Base-by-base conservation (phyloP, 2,329 filamentous ascomycete genomes). In the Penicillium olsonii region DNA sequence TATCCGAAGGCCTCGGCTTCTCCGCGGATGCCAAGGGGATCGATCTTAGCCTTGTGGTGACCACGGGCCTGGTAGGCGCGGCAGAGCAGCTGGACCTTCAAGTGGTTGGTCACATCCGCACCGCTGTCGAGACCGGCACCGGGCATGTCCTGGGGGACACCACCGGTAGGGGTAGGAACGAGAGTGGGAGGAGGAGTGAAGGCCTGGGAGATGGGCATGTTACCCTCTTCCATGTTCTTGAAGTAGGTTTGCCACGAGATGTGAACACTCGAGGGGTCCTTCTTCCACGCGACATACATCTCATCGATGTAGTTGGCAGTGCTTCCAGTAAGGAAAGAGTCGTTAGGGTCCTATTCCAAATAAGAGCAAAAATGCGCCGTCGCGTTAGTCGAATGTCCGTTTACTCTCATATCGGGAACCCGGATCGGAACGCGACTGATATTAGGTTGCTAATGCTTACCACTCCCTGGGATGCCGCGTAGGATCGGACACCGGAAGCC, bases 211-310 rank as follows among this genome's bases (percentile, higher is more conserved):
- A 95, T 90, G 69, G 92, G 92, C 90, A 99, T 97, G 68, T 94
- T 89, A 72, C 94, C 94, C 60, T 85, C 88, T 80, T 99, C 94
- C 88, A 99, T 96, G 78, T 99, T 99, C 78, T 87, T 90, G 83
- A 99, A 99, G 83, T 99, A 99, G 70, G 95, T 87, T 78, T 96
- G 92, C 94, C 94, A 99, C 72, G 94, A 99, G 65, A 96, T 82
- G 75, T 99, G 94, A 52, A 99, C 94, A 69, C 90, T 96, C 65
- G 85, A 83, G 44, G 94, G 92, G 65, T 99, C 91, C 58, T 88
- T 81, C 77, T 92, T 96, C 94, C 94, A 99, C 71, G 92, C 86
- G 78, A 96, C 80, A 76, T 99, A 99, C 94, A 99, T 99, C 80
- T 96, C 94, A 74, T 99, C 94, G 71, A 99, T 90, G 78, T 99